These are phyloP conservation scores for Mrakiaceae sp. DNA, from an alignment of 1,284 basidiomycete species.

Conservation along the genomic window DNA sequence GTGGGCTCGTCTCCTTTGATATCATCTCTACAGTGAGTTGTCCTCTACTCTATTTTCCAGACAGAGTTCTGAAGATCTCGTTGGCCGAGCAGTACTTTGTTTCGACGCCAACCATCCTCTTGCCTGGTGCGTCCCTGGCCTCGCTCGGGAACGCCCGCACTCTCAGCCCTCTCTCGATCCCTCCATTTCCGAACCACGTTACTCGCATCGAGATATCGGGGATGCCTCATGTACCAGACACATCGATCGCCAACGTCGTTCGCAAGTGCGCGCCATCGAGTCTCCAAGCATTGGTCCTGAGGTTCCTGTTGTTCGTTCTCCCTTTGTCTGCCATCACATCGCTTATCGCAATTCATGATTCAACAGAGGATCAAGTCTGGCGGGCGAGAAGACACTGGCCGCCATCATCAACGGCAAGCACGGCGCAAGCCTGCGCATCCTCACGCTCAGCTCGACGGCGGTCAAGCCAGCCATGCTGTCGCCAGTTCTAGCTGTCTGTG, in stretches of 20 bases:
- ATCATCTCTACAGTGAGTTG: not conserved
- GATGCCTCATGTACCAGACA: not conserved
- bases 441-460: not conserved
- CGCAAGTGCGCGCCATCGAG: not conserved
- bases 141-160: not conserved
- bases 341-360: too few species aligned
- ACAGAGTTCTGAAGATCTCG: too few species aligned
- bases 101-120: not conserved
- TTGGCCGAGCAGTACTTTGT: not conserved
- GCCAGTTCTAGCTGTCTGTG: not conserved
- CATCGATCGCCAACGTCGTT: not conserved
- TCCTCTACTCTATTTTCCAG: too few species aligned
- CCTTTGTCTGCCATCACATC: not conserved
- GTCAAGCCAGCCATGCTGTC: slow-evolving; percentile 1
- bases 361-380: not conserved
- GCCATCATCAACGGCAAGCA: slow-evolving; percentile 2
- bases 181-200: not conserved
- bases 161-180: not conserved
- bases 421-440: not conserved
- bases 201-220: not conserved
- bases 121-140: not conserved
- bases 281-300: not conserved
- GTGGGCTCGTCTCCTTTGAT: not conserved
- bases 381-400: not conserved
- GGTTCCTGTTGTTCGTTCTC: not conserved